Evolutionary conservation across 1,284 basidiomycete species (phyloP).

Genomic region (Moesziomyces sp.): DNA sequence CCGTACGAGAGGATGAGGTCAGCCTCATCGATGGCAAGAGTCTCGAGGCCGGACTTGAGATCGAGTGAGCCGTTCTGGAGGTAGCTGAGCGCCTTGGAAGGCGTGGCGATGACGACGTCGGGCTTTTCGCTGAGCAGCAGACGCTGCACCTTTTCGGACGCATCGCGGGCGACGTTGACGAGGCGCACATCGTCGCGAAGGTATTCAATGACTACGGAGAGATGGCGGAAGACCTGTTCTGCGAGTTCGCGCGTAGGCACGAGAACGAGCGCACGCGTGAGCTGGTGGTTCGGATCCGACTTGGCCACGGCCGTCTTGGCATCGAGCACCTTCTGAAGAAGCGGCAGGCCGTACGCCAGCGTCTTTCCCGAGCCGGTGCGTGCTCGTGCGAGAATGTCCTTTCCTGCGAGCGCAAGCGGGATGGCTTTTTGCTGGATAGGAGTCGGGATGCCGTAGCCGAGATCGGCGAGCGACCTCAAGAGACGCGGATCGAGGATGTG

Average conservation of each 20-base stretch:
- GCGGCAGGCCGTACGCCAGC: conserved; percentile 90
- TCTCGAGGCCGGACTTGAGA: conserved; percentile 74
- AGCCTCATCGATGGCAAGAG: conserved; percentile 96
- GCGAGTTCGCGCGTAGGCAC: conserved; percentile 94
- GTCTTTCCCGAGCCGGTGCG: conserved; percentile 98
- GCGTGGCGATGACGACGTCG: conserved; percentile 91
- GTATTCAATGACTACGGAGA: conserved; percentile 78
- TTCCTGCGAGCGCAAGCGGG: conserved; percentile 85
- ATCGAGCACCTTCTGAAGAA: conserved; percentile 87
- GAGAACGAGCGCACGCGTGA: conserved; percentile 83
- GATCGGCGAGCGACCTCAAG: conserved; percentile 79
- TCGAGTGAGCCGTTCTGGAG: conserved; percentile 77
- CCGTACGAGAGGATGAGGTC: conserved; percentile 97
- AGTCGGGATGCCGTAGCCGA: conserved; percentile 83
- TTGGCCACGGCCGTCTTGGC: conserved; percentile 73
- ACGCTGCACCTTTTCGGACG: conserved; percentile 80
- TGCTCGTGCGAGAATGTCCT: conserved; percentile 92
- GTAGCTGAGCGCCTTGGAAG: conserved; percentile 81
- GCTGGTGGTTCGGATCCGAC: conserved; percentile 71
- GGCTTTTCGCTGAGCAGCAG: conserved; percentile 87
- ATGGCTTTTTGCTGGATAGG: conserved; percentile 81
- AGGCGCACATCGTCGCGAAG: conserved; percentile 77
- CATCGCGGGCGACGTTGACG: conserved; percentile 78
- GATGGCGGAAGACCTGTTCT: conserved; percentile 83
- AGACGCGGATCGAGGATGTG: conserved; percentile 80